Evolutionary conservation across 2,329 filamentous ascomycete genomes (phyloP), one percentile per base, ranked within the genome.

Genomic region (Apiospora phragmitis): DNA sequence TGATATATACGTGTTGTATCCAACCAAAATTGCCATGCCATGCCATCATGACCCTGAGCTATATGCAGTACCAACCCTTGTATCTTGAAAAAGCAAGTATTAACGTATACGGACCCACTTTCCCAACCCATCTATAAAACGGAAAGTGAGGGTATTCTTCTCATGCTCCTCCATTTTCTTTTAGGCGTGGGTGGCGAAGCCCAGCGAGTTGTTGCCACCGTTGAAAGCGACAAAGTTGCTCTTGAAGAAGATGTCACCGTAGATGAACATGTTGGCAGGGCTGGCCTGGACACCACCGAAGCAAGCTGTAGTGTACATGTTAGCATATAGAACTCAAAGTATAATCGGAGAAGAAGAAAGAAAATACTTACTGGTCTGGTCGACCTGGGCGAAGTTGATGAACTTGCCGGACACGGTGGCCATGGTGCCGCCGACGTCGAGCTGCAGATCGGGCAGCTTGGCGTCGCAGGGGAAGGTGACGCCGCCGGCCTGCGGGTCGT

Each of bases 251-350:
- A 89, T 85, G 76, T 90, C 88, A 24, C 88, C 88, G 76, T 87
- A 90, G 77, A 94, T 90, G 80, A 90, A 88, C 47, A 92, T 79
- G 38, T 82, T 81, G 18, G 82, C 82, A 1, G 85, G 83, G 65
- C 87, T 88, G 42, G 87, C 85, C 81, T 93, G 91, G 24, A 93
- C 81, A 74, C 90, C 91, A 71, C 91, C 91, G 74, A 91, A 93
- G 83, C 91, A 93, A 70, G 83, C 85, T 87, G 70, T 38, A 32
- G 66, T 1, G 29, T 4, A 11, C 4, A 4, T 18, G 9, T 74
- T 65, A 74, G 66, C 68, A 70, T 68, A 35, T n/a, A 73, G 67
- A 59, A 38, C 41, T 8, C 16, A 7, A 55, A 24, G 11, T 29
- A 29, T 2, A 55, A 69, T 42, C 71, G 69, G 35, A 65, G 29